Base-by-base conservation (phyloP, 2,329 filamentous ascomycete genomes). In the Verticillium isaacii region DNA sequence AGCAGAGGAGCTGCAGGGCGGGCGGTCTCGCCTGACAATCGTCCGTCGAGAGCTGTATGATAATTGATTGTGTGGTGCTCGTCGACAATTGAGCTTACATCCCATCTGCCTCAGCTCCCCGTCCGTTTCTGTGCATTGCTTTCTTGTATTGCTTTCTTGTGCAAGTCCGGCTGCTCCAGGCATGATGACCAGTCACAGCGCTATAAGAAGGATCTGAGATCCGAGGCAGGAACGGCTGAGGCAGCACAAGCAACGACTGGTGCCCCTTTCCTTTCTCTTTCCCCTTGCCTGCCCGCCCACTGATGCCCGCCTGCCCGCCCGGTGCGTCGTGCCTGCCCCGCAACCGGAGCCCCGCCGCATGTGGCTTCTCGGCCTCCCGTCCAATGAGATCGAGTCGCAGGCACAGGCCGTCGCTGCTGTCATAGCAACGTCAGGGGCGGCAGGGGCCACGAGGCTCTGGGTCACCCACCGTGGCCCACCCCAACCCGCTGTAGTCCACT, bases 351-450 rank as follows among this genome's bases (percentile, higher is more conserved):
- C 45, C 45, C 45, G 45, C 45, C 45, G 19, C 19, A 52, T 23
- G 45, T 19, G 19, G 45, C 45, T 11, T 12, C 45, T 19, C 19
- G 45, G 17, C 45, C 11, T 17, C 19, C 45, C 45, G 55, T 23
- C 55, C 32, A 57, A 36, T 23, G 55, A 14, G n/a, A 23, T 17
- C 14, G 55, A 25, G 32, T 11, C 55, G 55, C 55, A 37, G 55
- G 29, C 57, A 50, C 39, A 17, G 36, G 32, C 23, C 57, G 32
- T 23, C 14, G 32, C 29, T 45, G 57, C 50, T 62, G 37, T 57
- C 61, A 60, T 32, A 54, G 57, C 57, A 62, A 60, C 61, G 39
- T 9, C 32, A 32, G 17, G 19, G 34, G 29, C 23, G 25, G 45
- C 19, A 52, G 45, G 29, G 19, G 19, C 45, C 45, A 52, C 45